Conservation (phyloP, 108 stramenopile species). For the Thalassiosira profunda region DNA sequence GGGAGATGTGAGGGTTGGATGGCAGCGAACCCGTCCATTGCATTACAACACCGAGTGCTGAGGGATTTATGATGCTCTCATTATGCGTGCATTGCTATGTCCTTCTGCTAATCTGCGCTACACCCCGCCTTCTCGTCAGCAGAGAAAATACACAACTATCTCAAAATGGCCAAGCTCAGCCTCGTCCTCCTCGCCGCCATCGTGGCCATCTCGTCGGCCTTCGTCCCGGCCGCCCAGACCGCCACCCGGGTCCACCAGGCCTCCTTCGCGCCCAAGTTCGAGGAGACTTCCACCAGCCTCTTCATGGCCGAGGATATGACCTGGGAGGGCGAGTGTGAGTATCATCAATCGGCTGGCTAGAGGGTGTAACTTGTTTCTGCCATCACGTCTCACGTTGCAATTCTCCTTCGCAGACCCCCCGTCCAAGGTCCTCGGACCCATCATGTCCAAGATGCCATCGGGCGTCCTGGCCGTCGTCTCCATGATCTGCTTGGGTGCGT, state of each 20-base stretch:
- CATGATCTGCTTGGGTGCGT: constrained; percentile 67
- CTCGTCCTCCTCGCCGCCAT: constrained; percentile 78
- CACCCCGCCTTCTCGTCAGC: too few relatives aligned
- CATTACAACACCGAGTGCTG: too few relatives aligned
- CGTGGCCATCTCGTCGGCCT: constrained; percentile 77
- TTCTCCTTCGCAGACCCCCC: too few relatives aligned
- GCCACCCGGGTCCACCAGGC: constrained; percentile 33
- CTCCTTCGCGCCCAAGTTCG: constrained; percentile 39
- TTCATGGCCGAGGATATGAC: constrained; percentile 89
- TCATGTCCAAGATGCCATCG: constrained; percentile 96
- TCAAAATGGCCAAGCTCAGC: constrained; percentile 53
- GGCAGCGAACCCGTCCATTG: too few relatives aligned
- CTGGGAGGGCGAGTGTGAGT: constrained; percentile 93
- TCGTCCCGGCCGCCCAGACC: constrained; percentile 58
- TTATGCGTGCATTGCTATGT: too few relatives aligned
- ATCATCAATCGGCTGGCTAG: too few relatives aligned
- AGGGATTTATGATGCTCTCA: too few relatives aligned
- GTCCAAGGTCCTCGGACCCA: constrained; percentile 94
- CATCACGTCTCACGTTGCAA: too few relatives aligned
- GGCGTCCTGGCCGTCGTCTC: constrained; percentile 80
- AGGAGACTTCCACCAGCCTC: constrained; percentile 38
- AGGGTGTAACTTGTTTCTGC: too few relatives aligned
- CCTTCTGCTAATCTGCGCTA: too few relatives aligned
- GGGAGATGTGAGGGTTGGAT: too few relatives aligned
- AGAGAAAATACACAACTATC: not conserved